These are phyloP conservation scores for Fusarium albidum DNA, from an alignment of 2,329 filamentous ascomycete genomes.

Conservation along the genomic window DNA sequence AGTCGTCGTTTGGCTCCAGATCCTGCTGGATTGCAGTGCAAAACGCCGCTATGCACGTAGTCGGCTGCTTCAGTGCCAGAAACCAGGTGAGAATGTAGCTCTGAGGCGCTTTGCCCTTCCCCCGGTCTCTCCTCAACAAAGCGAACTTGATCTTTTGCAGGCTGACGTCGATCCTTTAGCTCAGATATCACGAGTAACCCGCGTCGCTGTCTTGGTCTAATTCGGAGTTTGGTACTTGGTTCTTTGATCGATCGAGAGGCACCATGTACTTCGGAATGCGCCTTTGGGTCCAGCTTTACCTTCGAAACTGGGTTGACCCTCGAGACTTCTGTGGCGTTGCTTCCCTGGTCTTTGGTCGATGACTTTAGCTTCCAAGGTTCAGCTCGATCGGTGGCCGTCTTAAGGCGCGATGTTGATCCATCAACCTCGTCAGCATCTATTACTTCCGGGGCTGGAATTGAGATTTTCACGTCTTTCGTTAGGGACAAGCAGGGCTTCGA, in stretches of 20 bases:
- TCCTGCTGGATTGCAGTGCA: not conserved
- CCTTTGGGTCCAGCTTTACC: not conserved
- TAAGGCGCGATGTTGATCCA: not conserved
- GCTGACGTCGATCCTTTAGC: constrained; percentile 28
- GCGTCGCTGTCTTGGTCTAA: constrained; percentile 56
- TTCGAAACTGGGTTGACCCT: constrained; percentile 16
- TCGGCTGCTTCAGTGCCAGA: constrained; percentile 1
- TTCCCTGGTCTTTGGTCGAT: not conserved
- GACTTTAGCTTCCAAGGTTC: not conserved
- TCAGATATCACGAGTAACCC: constrained; percentile 58
- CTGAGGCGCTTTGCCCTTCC: not conserved
- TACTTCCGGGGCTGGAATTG: not conserved
- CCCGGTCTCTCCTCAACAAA: not conserved
- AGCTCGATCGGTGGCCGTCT: not conserved
- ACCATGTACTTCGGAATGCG: not conserved
- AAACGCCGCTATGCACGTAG: not conserved
- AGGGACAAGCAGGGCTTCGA: too few relatives aligned
- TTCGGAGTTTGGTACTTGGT: constrained; percentile 55
- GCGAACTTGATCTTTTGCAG: not conserved
- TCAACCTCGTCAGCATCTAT: not conserved
- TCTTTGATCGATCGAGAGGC: constrained; percentile 25
- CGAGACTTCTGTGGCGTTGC: not conserved
- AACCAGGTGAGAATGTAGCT: not conserved
- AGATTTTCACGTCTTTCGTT: not conserved
- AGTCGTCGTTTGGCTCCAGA: not conserved